phyloP scores from a whole-genome alignment of 805 yeast genomes.

The Monosporozyma siamensis region DNA sequence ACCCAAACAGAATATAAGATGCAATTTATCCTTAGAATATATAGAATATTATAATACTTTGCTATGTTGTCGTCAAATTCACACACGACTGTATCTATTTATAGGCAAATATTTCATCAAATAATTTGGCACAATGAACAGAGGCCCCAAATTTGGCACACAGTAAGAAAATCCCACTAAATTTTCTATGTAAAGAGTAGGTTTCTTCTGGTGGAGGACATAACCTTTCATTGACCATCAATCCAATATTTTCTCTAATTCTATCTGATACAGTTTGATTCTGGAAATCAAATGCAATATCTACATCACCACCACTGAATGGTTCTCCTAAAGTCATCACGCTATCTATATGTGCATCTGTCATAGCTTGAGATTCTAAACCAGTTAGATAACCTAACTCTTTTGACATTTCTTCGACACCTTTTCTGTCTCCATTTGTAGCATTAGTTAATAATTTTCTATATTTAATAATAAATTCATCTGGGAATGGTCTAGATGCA shows the following conservation, averaged over 20 bases:
- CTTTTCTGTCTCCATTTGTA: conserved; percentile 52
- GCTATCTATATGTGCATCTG: conserved; percentile 85
- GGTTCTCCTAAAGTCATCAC: conserved; percentile 90
- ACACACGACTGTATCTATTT: too few species aligned
- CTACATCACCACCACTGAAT: conserved; percentile 42
- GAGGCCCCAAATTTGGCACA: conserved; percentile 79
- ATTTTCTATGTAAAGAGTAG: conserved; percentile 88
- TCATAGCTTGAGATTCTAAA: conserved; percentile 77
- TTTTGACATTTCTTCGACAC: conserved; percentile 54
- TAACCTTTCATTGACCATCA: conserved; percentile 85
- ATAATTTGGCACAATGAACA: conserved; percentile 72
- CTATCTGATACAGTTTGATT: conserved; percentile 90
- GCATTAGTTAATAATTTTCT: conserved; percentile 67
- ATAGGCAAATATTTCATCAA: conserved; percentile 63
- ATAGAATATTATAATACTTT: too few species aligned
- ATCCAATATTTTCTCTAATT: conserved; percentile 75
- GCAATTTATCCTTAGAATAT: too few species aligned
- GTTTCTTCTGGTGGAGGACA: conserved; percentile 99
- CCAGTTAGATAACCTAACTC: conserved; percentile 88
- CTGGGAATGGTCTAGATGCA: conserved; percentile 74
- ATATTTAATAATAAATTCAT: conserved; percentile 60
- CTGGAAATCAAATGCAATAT: conserved; percentile 53
- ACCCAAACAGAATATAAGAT: too few species aligned
- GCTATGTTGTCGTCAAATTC: too few species aligned
- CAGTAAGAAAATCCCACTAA: conserved; percentile 85